Conservation (phyloP, 305 asterid genomes). For the Fraxinus angustifolia region DNA sequence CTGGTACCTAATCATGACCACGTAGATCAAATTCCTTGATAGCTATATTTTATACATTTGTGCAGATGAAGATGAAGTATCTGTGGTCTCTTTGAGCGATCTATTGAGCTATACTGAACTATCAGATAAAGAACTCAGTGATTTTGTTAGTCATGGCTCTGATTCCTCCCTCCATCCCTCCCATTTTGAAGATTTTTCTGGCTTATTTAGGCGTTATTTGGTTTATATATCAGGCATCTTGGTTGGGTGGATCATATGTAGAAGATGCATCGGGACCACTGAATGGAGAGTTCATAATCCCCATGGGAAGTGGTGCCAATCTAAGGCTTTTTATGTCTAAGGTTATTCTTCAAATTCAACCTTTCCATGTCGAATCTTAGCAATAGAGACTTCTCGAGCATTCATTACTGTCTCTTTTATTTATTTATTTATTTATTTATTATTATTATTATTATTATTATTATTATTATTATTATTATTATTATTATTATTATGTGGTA, state of each 20-base stretch:
- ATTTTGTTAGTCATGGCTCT: constrained; percentile 54
- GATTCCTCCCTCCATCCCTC: constrained; percentile 6
- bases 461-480: too few species aligned
- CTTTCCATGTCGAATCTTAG: constrained; percentile 4
- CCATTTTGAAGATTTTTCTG: neutral
- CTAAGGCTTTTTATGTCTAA: constrained; percentile 71
- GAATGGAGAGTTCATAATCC: constrained; percentile 64
- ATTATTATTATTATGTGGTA: neutral
- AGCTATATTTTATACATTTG: constrained; percentile 10
- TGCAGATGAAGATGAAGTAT: constrained; percentile 67
- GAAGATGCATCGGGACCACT: constrained; percentile 44
- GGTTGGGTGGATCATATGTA: constrained; percentile 83
- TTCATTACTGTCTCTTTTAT: constrained; percentile 5
- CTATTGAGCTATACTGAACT: constrained; percentile 43
- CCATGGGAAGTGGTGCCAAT: constrained; percentile 50
- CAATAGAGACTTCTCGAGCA: neutral
- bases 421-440: neutral
- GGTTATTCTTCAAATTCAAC: constrained; percentile 37
- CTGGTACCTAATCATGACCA: neutral
- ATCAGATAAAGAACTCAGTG: constrained; percentile 69
- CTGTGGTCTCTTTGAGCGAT: constrained; percentile 58
- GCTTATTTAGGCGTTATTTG: constrained; percentile 19
- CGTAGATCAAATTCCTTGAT: constrained; percentile 11
- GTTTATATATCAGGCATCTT: constrained; percentile 56
- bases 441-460: too few species aligned